Base-by-base conservation (phyloP, 2,329 filamentous ascomycete species). In the Gaeumannomyces sp. region DNA sequence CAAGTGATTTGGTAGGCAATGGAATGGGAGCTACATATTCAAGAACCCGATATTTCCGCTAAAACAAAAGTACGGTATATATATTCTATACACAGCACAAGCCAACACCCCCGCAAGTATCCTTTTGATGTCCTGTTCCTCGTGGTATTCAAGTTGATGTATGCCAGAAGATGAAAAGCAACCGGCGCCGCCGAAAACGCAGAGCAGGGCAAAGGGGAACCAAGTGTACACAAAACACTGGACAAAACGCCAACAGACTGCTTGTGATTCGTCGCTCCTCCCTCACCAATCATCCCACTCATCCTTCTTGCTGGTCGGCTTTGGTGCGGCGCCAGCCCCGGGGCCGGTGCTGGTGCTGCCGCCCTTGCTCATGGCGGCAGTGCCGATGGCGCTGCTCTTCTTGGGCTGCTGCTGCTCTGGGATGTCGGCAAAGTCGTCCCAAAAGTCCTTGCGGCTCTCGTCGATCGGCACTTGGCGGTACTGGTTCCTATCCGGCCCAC, bases 361-460 rank as follows among this genome's bases (percentile, higher is more conserved):
- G 56, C 83, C 80, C 76, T 83, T 85, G 45, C 82, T 82, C 83
- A 87, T 86, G 27, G 84, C 84, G 65, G 82, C 80, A 27, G 85
- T 87, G 38, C 85, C 85, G 67, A 87, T 84, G 2, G 84, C 78
- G 70, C 78, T 84, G 65, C 77, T 76, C 77, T 88, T 73, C 68
- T 78, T 76, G n/a, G 28, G 60, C 29, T 66, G 64, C 65, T 71
- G 75, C 71, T 85, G 80, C 77, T 89, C 84, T 0, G 87, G 89
- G 31, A 89, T 76, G 33, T 84, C 86, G 0, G 92, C 89, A 76
- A 98, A 97, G 70, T 90, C 89, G 74, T 97, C 93, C 93, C 93
- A 97, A 77, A 97, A 97, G 70, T 91, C 89, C 74, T 89, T 89
- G 76, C 89, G 90, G 84, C 75, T 89, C 83, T 80, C 82, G 72